A percentile compares a stretch with the other conserved stretches of the same genome.
phyloP scores from a whole-genome alignment of 345 rosid species.

The Anastatica hierochuntica region DNA sequence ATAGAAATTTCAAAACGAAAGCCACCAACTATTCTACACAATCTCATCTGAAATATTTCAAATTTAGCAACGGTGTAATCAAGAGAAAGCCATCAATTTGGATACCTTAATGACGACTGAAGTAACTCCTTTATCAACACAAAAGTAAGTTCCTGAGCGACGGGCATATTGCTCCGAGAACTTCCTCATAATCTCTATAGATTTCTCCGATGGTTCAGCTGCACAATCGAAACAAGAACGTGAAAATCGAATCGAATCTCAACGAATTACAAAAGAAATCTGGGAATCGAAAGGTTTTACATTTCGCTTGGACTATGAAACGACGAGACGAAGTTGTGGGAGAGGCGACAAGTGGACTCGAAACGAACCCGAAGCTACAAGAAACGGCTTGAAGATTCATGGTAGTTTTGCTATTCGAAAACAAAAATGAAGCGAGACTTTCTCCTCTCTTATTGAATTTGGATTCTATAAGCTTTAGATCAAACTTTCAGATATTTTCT shows the following conservation, averaged over 20 bases:
- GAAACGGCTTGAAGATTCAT: conserved; percentile 48
- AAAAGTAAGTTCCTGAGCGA: conserved; percentile 85
- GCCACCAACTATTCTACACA: too few species aligned
- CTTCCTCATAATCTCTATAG: conserved; percentile 90
- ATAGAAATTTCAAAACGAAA: not conserved
- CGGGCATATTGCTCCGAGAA: conserved; percentile 98
- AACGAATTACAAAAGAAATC: not conserved
- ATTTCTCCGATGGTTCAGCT: conserved; percentile 87
- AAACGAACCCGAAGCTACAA: conserved; percentile 32
- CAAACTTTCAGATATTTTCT: too few species aligned
- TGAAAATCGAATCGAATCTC: not conserved
- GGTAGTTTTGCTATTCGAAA: too few species aligned
- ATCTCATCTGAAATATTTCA: too few species aligned
- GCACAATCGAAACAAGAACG: not conserved
- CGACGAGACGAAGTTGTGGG: conserved; percentile 31
- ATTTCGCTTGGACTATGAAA: conserved; percentile 37
- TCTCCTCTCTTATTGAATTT: too few species aligned
- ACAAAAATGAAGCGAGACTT: too few species aligned
- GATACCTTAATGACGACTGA: conserved; percentile 92
- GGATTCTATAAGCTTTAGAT: too few species aligned
- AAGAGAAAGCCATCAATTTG: too few species aligned
- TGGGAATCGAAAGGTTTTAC: conserved; percentile 17
- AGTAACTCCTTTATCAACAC: conserved; percentile 88
- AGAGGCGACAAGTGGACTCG: conserved; percentile 26
- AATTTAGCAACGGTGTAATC: too few species aligned